These are phyloP conservation scores for Avena eriantha DNA, from an alignment of 176 grass and related monocot genomes.

Conservation along the genomic window DNA sequence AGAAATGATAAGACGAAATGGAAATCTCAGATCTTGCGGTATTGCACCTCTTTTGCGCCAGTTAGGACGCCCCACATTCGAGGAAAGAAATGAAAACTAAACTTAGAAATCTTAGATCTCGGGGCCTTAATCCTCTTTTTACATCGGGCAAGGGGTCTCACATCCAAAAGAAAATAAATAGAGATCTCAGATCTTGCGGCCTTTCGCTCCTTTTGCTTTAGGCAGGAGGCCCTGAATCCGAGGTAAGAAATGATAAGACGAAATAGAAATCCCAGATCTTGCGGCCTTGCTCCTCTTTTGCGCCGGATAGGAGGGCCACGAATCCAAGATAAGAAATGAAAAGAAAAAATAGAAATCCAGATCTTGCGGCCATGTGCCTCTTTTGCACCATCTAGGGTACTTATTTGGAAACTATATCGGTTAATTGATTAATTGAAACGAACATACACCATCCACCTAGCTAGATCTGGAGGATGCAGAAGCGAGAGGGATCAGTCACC, in stretches of 20 bases:
- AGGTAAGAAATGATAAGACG: neutral
- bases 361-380: neutral
- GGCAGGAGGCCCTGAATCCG: no score
- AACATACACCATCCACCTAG: neutral
- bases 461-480: conserved; percentile 14
- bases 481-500: conserved; percentile 21
- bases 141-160: no score
- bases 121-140: no score
- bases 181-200: neutral
- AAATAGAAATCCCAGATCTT: neutral
- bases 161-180: neutral
- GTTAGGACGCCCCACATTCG: no score
- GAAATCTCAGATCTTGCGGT: no score
- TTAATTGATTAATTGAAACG: neutral
- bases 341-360: neutral
- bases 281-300: neutral
- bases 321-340: neutral
- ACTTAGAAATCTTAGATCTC: no score
- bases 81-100: no score
- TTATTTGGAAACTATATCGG: neutral
- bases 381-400: neutral
- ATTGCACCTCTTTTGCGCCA: no score
- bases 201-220: no score
- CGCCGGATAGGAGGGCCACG: no score
- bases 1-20: no score